These are phyloP conservation scores for Eragrostis nindensis DNA, from an alignment of 176 grass and related monocot species.

Conservation along the genomic window DNA sequence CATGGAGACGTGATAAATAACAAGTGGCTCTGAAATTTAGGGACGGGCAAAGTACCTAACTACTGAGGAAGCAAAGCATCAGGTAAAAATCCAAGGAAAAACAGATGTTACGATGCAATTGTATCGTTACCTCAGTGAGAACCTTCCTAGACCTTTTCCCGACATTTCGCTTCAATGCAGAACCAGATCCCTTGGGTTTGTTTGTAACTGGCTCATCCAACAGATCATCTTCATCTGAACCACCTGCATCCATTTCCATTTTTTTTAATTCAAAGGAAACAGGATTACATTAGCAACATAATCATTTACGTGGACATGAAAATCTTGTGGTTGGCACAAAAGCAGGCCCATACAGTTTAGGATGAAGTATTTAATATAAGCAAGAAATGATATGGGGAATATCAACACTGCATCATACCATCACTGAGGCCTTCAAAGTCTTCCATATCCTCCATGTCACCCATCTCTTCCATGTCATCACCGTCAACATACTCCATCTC, in stretches of 20 bases:
- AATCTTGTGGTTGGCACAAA: neutral
- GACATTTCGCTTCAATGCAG: constrained; percentile 49
- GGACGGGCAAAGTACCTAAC: neutral
- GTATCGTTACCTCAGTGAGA: constrained; percentile 69
- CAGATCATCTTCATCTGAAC: constrained; percentile 54
- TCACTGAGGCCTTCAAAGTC: constrained; percentile 62
- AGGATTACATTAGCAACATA: neutral
- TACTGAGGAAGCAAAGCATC: neutral
- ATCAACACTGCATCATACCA: constrained; percentile 32
- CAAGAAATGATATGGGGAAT: constrained; percentile 15
- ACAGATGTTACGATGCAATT: neutral
- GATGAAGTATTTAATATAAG: neutral
- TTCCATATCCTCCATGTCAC: constrained; percentile 85
- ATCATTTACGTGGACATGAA: constrained; percentile 11
- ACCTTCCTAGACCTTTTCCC: constrained; percentile 70
- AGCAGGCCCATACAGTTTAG: constrained; percentile 1
- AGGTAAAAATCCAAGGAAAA: neutral
- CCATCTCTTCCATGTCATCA: constrained; percentile 64
- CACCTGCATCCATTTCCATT: constrained; percentile 47
- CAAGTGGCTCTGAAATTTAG: neutral
- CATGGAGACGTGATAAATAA: neutral
- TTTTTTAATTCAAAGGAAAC: constrained; percentile 18
- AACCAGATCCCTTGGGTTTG: constrained; percentile 52
- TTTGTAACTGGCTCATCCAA: constrained; percentile 40
- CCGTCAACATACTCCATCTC: constrained; percentile 85